Base-by-base conservation (phyloP, 2,329 filamentous ascomycete species). In the Talaromyces sp. region DNA sequence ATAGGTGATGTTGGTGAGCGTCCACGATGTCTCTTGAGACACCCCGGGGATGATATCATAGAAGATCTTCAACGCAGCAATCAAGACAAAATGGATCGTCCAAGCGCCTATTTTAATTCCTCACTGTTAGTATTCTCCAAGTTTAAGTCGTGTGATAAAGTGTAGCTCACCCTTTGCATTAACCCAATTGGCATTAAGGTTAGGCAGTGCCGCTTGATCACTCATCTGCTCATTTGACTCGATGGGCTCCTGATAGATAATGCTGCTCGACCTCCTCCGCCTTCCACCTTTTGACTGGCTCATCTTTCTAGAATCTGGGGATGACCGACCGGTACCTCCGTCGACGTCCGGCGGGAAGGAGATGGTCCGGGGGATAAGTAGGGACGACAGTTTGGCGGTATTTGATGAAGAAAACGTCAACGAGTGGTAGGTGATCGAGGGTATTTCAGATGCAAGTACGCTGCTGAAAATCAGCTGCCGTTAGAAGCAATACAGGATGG, bases 11-110 rank as follows among this genome's bases (percentile, higher is more conserved):
- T 99, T 99, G 75, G 92, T 96, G 66, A 99, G 81, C 10, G 94
- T 99, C 94, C 94, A 99, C 62, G 93, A 97, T 40, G 91, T 96
- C 78, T 99, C 94, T 77, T 97, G 94, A 35, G 93, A 96, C 67
- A 97, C 89, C 65, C 92, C 91, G 17, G 94, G 94, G 62, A 99
- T 89, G 70, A 96, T 93, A 76, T 97, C 91, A 81, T 93, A 99
- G 69, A 99, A 84, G 71, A 99, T 93, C 79, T 99, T 99, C 72
- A 96, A 85, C 69, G 86, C 85, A 60, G 88, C 80, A 73, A 99
- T 99, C 69, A 97, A 80, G 69, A 99, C 90, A 66, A 96, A 84
- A 77, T 99, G 94, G 73, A 99, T 97, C 61, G 89, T 91, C 94
- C 94, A 99, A 69, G 94, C 94, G 75, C 94, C 40, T 59, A 17